These are phyloP conservation scores for Rhodotorula sp. DNA, from an alignment of 1,284 basidiomycete genomes.

Conservation along the genomic window DNA sequence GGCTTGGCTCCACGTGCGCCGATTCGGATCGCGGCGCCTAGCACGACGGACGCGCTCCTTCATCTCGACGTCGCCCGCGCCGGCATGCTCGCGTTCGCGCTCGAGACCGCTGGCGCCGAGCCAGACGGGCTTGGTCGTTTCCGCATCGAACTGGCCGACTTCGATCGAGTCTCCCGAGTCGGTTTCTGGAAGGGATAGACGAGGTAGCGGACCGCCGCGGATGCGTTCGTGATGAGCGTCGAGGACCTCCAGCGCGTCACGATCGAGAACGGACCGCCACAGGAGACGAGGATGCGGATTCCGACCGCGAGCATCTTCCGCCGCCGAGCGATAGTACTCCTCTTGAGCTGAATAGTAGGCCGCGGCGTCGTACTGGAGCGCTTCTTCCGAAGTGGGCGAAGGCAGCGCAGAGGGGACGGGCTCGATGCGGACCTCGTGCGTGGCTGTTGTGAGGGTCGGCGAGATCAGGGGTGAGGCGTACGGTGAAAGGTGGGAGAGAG, in stretches of 20 bases:
- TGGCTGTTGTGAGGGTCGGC: neutral
- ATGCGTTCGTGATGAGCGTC: conserved; percentile 29
- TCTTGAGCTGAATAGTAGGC: neutral
- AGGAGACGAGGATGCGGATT: conserved; percentile 30
- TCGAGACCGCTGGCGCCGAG: conserved; percentile 6
- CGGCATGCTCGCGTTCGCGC: conserved; percentile 20
- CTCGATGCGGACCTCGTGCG: conserved; percentile 2
- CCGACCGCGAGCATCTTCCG: conserved; percentile 22
- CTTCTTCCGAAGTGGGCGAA: neutral
- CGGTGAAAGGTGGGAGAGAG: neutral
- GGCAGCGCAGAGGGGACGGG: conserved; percentile 1
- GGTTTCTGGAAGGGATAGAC: neutral
- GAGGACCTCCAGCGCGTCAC: conserved; percentile 20
- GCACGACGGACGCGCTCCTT: conserved; percentile 13
- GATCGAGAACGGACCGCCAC: conserved; percentile 26
- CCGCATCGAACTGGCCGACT: neutral
- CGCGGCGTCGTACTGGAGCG: neutral
- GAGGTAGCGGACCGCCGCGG: conserved; percentile 29
- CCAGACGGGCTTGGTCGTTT: neutral
- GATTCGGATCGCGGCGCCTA: neutral
- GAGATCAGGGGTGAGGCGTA: neutral
- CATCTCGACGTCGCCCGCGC: conserved; percentile 6
- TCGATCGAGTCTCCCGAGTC: neutral
- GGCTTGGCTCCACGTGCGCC: conserved; percentile 21
- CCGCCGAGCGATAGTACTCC: neutral